Evolutionary conservation across 352 stramenopile species (phyloP), one percentile per base, ranked within the genome.

Genomic region (Globisporangium alternatum): DNA sequence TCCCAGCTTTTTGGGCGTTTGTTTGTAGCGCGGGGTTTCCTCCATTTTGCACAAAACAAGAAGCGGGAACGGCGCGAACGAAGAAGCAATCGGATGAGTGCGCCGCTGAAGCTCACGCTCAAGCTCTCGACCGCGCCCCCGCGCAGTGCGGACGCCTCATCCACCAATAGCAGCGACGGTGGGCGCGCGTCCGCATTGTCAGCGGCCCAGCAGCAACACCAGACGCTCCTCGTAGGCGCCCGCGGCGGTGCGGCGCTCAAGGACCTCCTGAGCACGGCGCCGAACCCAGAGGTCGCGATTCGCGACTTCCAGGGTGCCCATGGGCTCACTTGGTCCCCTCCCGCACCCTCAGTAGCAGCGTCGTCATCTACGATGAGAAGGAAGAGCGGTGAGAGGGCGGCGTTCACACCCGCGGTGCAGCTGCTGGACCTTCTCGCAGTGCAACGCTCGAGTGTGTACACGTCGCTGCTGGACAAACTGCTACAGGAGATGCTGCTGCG

Each of bases 281-380:
- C 87, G 33, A 91, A 96, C 57, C 88, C 89, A 3, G 85, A 94
- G 64, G 79, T 88, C 56, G 87, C 85, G 28, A 96, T 96, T 60
- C 79, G 77, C 35, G 79, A 86, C 47, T 96, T 94, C 72, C 87
- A 96, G 63, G 65, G 68, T 4, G 66, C 71, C 22, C 81, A 93
- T 51, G 84, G 85, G 5, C 67, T 96, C 57, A 66, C 75, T 12
- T 77, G 80, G 49, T 15, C 49, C 15, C 49, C 49, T 56, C 49
- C 15, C 13, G 28, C 49, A 6, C 25, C 28, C 8, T 67, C 74
- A n/a, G 69, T 80, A n/a, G 65, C 67, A 35, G n/a, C n/a, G n/a
- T n/a, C n/a, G n/a, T n/a, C n/a, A n/a, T 64, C 66, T 61, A 13
- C 33, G 19, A 21, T 37, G 5, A 60, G 64, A 33, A 62, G 44